Evolutionary conservation across 805 yeast species (phyloP).

Genomic region (Spencermartinsiella europaea): DNA sequence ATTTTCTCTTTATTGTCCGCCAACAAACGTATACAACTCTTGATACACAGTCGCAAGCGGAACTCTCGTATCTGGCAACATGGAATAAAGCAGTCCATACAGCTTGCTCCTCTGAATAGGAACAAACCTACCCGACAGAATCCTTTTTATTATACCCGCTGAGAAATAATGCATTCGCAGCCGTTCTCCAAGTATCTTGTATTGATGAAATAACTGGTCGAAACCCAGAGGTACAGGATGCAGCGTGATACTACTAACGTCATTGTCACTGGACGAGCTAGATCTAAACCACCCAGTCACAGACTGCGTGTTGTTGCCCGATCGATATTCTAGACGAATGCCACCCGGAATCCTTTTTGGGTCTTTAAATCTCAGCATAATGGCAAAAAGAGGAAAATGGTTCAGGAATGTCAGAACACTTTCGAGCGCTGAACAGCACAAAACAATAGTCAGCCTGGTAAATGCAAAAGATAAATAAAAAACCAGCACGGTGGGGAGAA

Average conservation of each 20-base stretch:
- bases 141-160: conserved; percentile 34
- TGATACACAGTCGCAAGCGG: conserved; percentile 10
- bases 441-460: conserved; percentile 48
- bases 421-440: conserved; percentile 49
- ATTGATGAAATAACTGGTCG: conserved; percentile 45
- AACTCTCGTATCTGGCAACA: conserved; percentile 42
- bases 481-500: conserved; percentile 82
- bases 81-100: conserved; percentile 48
- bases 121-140: conserved; percentile 44
- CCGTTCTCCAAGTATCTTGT: conserved; percentile 36
- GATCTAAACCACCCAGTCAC: conserved; percentile 3
- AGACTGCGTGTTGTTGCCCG: neutral
- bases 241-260: conserved; percentile 25
- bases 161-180: conserved; percentile 43
- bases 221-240: conserved; percentile 43
- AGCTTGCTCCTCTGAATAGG: conserved; percentile 45
- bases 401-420: conserved; percentile 59
- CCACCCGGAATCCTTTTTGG: conserved; percentile 65
- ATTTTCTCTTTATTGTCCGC: too few relatives aligned
- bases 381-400: conserved; percentile 81
- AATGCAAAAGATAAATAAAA: conserved; percentile 72
- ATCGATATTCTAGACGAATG: conserved; percentile 30
- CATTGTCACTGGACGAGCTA: neutral
- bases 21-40: conserved; percentile 8
- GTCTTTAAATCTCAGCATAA: conserved; percentile 74